Evolutionary conservation across 257 asterid species (phyloP).

Genomic region (Solanum dulcamara): DNA sequence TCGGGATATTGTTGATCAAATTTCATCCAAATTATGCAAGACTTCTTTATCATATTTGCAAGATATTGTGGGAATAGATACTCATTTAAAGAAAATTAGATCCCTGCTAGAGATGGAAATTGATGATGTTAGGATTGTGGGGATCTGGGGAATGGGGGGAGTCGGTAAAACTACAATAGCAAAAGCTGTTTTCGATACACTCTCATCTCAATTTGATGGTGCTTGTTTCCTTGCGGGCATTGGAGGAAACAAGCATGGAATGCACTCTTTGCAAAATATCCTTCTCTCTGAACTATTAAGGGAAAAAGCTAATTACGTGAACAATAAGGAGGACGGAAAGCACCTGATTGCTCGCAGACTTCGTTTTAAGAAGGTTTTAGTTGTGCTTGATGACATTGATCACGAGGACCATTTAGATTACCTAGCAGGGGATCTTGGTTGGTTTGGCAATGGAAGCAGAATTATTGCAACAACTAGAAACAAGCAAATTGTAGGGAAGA

Average conservation of each 20-base stretch:
- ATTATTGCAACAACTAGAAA: neutral
- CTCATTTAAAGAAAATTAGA: too few relatives aligned
- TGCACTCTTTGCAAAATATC: neutral
- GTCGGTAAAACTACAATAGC: neutral
- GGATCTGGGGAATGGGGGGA: neutral
- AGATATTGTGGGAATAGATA: neutral
- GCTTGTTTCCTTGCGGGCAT: neutral
- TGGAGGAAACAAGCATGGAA: neutral
- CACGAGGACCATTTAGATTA: neutral
- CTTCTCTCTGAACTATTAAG: neutral
- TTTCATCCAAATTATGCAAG: neutral
- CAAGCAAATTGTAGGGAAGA: neutral
- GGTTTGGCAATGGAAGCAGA: neutral
- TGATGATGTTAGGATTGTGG: neutral
- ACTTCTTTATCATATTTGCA: neutral
- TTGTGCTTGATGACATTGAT: neutral
- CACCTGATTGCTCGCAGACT: neutral
- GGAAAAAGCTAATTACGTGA: neutral
- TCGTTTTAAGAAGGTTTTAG: neutral
- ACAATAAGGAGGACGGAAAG: neutral
- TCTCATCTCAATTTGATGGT: neutral
- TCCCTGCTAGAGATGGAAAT: neutral
- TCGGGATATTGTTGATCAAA: rapidly evolving
- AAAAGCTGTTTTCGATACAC: neutral
- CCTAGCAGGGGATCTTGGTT: neutral